These are phyloP conservation scores for Teunomyces gatunensis DNA, from an alignment of 805 yeast genomes.

Conservation along the genomic window DNA sequence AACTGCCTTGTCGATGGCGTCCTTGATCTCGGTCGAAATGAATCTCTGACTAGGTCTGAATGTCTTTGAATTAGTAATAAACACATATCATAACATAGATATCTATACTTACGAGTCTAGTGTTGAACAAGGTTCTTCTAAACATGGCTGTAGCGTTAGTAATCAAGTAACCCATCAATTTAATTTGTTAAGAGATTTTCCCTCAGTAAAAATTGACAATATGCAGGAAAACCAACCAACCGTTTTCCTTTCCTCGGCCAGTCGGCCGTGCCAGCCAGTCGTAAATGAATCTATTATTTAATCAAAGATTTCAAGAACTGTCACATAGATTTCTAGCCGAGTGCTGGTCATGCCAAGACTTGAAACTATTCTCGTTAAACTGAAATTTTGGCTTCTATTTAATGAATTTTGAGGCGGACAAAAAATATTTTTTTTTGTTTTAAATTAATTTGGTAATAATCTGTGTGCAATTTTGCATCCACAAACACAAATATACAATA, in stretches of 20 bases:
- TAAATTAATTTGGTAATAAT: neutral
- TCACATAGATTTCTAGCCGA: no score
- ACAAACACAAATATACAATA: neutral
- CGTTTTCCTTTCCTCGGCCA: no score
- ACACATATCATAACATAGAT: neutral
- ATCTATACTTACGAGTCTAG: conserved; percentile 14
- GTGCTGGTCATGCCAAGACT: no score
- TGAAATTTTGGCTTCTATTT: no score
- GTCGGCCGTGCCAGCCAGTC: no score
- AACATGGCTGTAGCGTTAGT: conserved; percentile 12
- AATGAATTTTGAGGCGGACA: no score
- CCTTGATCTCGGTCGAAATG: conserved; percentile 72
- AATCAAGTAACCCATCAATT: conserved; percentile 7
- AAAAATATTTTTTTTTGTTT: neutral
- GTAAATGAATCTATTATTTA: no score
- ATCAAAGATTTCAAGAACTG: no score
- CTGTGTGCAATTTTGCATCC: conserved; percentile 1
- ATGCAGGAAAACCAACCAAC: neutral
- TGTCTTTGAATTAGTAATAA: neutral
- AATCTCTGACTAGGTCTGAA: conserved; percentile 31
- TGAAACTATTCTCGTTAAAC: no score
- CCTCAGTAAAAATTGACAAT: neutral
- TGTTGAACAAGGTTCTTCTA: conserved; percentile 12
- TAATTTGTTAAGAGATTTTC: conserved; percentile 3
- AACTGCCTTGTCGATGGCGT: conserved; percentile 85